Percentiles rank a stretch among this genome's conserved stretches.
These are phyloP conservation scores for Candida ficus DNA, from an alignment of 805 yeast species.

Conservation along the genomic window DNA sequence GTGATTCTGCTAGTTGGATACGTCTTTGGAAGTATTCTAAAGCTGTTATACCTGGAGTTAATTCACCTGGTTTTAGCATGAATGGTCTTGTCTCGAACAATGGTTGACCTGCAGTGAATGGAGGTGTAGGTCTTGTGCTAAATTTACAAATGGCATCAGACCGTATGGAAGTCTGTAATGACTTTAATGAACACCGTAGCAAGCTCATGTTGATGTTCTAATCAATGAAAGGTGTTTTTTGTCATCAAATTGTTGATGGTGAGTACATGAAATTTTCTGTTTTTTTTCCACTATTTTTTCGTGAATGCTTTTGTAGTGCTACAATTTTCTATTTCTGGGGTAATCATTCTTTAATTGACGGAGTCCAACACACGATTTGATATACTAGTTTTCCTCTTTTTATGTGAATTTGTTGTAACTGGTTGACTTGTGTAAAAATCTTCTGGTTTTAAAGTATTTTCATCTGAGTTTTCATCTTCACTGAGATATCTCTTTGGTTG, in stretches of 20 bases:
- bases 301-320: no score
- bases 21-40: constrained; percentile 77
- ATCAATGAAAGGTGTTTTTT: no score
- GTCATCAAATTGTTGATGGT: no score
- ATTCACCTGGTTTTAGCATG: constrained; percentile 64
- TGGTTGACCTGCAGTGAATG: constrained; percentile 73
- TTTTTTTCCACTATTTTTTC: no score
- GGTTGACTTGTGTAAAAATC: constrained; percentile 16
- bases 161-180: not conserved
- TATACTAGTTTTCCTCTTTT: constrained; percentile 11
- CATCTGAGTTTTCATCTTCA: not conserved
- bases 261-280: no score
- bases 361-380: constrained; percentile 2
- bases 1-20: constrained; percentile 42
- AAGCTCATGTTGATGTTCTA: no score
- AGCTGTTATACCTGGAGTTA: constrained; percentile 87
- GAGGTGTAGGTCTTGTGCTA: constrained; percentile 15
- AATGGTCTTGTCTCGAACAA: constrained; percentile 80
- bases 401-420: constrained; percentile 8
- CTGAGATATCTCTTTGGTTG: not conserved
- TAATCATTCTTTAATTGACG: no score
- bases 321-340: no score
- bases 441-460: not conserved
- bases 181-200: not conserved
- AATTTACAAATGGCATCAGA: not conserved